phyloP scores from a whole-genome alignment of 495 filamentous ascomycete genomes.

The Amphirosellinia nigrospora region DNA sequence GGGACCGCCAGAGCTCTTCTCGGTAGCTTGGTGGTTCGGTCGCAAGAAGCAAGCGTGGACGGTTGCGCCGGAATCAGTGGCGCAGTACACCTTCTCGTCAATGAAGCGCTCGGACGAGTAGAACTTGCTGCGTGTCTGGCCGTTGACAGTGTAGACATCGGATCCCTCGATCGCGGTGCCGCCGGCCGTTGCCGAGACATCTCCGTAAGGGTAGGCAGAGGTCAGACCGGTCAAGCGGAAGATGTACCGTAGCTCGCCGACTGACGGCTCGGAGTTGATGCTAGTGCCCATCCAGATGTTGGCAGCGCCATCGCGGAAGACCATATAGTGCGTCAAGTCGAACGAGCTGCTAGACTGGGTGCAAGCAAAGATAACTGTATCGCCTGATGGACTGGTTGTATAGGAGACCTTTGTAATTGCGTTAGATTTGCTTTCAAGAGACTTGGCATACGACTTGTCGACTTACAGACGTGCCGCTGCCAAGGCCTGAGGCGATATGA shows the following conservation, averaged over 20 bases:
- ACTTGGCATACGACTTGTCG: slow-evolving; percentile 48
- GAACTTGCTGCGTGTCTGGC: slow-evolving; percentile 63
- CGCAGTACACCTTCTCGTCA: slow-evolving; percentile 62
- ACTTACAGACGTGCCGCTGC: slow-evolving; percentile 40
- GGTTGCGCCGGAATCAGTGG: slow-evolving; percentile 39
- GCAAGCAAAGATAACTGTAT: slow-evolving; percentile 60
- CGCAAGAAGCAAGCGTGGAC: slow-evolving; percentile 54
- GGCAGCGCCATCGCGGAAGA: slow-evolving; percentile 56
- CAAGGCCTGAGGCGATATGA: slow-evolving; percentile 64
- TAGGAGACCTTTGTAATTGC: slow-evolving; percentile 7
- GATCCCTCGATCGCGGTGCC: slow-evolving; percentile 57
- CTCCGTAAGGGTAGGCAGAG: slow-evolving; percentile 49
- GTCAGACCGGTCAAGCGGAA: slow-evolving; percentile 59
- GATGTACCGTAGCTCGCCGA: slow-evolving; percentile 64
- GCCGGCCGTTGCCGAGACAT: slow-evolving; percentile 45
- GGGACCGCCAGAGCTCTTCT: slow-evolving; percentile 55
- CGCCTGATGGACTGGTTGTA: slow-evolving; percentile 33
- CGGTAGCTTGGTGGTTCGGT: slow-evolving; percentile 45
- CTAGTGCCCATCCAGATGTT: slow-evolving; percentile 64
- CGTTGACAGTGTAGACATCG: slow-evolving; percentile 59
- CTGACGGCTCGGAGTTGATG: slow-evolving; percentile 55
- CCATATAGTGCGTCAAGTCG: slow-evolving; percentile 60
- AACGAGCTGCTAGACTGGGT: slow-evolving; percentile 44
- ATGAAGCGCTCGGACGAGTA: slow-evolving; percentile 65
- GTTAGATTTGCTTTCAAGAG: slow-evolving; percentile 23